Base-by-base conservation (phyloP, 2,329 filamentous ascomycete species). In the Neoascochyta sp. region DNA sequence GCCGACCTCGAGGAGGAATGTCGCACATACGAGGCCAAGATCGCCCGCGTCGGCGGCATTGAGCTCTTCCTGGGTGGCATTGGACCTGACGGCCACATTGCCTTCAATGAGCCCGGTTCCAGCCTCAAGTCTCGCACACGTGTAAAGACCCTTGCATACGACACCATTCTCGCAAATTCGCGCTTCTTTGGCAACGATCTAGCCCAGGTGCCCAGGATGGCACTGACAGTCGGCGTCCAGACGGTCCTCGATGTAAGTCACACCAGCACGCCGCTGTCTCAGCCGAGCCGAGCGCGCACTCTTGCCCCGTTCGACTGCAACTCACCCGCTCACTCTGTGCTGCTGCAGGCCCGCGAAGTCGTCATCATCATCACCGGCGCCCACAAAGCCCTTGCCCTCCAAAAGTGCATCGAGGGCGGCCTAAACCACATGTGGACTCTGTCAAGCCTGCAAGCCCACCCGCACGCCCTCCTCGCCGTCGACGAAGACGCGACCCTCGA, bases 391-490 rank as follows among this genome's bases (percentile, higher is more conserved):
- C 68, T 84, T 18, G 86, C 86, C 16, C 66, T 93, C 41, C 83
- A 89, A 60, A 82, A 79, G 50, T 88, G 83, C 47, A 77, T 93
- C 42, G 86, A 93, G 62, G 81, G 82, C 34, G 83, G 82, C 16
- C 76, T 93, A 39, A 90, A 88, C 61, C 86, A 92, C 66, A 90
- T 90, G 83, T 93, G 86, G 86, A 90, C 86, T 1, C 73, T 92
- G 5, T 90, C 85, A 7, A 80, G 78, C 32, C 70, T 93, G 22
- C 86, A 93, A 60, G 68, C 90, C 41, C 86, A 92, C 60, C 81
- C 79, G 3, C 82, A 89, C 51, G 81, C 86, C 30, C 79, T 92
- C 71, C 80, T 92, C 45, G 84, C 90, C 7, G 84, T 83, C 24
- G 86, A 93, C 51, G 84, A 90, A 50, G 85, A 90, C 54, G 66